Evolutionary conservation across 768 basidiomycete genomes (phyloP).

Genomic region (Daedalea quercina): DNA sequence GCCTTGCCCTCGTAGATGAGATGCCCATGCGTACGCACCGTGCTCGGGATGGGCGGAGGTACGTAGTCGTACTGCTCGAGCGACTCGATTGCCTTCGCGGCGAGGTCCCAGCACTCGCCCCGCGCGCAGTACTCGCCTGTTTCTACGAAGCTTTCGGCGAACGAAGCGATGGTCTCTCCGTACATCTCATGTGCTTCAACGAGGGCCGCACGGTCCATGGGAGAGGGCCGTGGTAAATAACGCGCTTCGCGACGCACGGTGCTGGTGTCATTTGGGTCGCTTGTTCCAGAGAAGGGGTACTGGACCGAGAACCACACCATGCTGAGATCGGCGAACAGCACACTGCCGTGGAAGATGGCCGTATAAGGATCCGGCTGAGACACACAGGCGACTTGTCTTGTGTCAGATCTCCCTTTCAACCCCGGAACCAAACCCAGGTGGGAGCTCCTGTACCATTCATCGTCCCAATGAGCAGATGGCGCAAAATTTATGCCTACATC

Average conservation of each 20-base stretch:
- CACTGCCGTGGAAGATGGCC: conserved; percentile 28
- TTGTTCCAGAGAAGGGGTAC: conserved; percentile 24
- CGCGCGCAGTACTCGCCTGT: conserved; percentile 39
- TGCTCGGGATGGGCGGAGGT: conserved; percentile 39
- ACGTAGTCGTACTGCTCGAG: conserved; percentile 35
- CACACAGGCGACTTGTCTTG: conserved; percentile 20
- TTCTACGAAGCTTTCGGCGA: conserved; percentile 38
- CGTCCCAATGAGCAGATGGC: conserved; percentile 34
- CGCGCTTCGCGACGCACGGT: conserved; percentile 28
- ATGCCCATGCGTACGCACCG: conserved; percentile 48
- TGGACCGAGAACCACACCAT: conserved; percentile 41
- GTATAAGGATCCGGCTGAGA: background rate
- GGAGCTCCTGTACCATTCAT: conserved; percentile 32
- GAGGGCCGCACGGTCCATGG: conserved; percentile 29
- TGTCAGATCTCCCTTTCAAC: conserved; percentile 12
- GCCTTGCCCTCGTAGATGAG: conserved; percentile 40
- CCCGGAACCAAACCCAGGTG: conserved; percentile 3
- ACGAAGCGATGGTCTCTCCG: conserved; percentile 41
- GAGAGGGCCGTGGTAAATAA: conserved; percentile 33
- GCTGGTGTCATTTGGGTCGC: conserved; percentile 25
- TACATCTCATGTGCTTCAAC: conserved; percentile 39
- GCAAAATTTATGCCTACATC: conserved; percentile 40
- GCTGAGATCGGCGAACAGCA: conserved; percentile 44
- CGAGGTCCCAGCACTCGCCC: conserved; percentile 56
- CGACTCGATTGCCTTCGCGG: conserved; percentile 40